Evolutionary conservation across 2,329 filamentous ascomycete species (phyloP), one percentile per base, ranked within the genome.

Genomic region (Stagonosporopsis cucurbitacearum): DNA sequence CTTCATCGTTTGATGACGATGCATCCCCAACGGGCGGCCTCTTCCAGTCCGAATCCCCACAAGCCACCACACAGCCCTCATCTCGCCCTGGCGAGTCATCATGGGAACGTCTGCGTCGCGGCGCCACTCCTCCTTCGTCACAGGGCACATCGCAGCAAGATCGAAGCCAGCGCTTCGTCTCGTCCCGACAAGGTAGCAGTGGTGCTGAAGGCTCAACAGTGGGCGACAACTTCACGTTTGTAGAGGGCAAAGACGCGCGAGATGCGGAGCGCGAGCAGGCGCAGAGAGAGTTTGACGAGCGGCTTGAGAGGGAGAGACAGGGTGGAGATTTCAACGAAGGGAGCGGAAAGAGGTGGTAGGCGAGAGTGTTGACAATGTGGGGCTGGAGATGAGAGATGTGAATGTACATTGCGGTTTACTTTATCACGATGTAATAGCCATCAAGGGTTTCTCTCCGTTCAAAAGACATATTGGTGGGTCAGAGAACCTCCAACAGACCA

Each of bases 201-300:
- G 64, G 70, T 33, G 66, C 54, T 19, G 67, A 74, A 6, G 67
- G 62, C 0, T 73, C 75, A 13, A 74, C 74, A 1, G 50, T 66
- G 5, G 74, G 75, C 2, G 80, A 82, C 50, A 75, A 73, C 32
- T 83, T 80, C 49, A 72, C 73, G 12, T 82, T 81, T 62, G 76
- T 74, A 0, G 68, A 69, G 1, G 70, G 69, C 1, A 77, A 79
- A 6, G 77, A 79, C 50, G 79, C 82, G 33, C 72, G 75, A 22
- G 73, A 76, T 41, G 62, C 72, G 25, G 79, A 79, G 12, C 78
- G 75, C 55, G 63, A 72, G 36, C 75, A 80, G 57, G 80, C 80
- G 23, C 81, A 83, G 66, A 76, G 71, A 49, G 79, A 82, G 23
- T 83, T 83, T 59, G 80, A 83, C 61, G 75, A 75, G 17, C 69